phyloP scores from a whole-genome alignment of 2,329 filamentous ascomycete species.

The Alternaria rosae region DNA sequence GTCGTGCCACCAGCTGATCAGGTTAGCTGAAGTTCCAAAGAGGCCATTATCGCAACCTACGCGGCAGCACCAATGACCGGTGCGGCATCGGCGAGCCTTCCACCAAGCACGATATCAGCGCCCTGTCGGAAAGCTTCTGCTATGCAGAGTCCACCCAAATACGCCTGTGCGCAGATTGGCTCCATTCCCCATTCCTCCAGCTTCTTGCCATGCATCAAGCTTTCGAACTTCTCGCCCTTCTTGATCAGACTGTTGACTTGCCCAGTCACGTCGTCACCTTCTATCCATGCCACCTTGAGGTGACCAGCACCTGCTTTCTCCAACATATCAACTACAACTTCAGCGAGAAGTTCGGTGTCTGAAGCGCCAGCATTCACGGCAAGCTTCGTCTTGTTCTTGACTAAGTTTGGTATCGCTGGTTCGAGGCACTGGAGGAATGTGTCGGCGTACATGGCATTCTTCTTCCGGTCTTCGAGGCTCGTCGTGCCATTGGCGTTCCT shows the following conservation, averaged over 20 bases:
- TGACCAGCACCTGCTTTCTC: conserved; percentile 17
- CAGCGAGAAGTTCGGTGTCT: conserved; percentile 54
- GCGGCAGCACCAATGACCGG: conserved; percentile 58
- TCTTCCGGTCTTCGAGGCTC: conserved; percentile 49
- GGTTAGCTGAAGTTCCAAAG: conserved; percentile 27
- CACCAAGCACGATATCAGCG: conserved; percentile 43
- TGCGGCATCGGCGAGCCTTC: conserved; percentile 38
- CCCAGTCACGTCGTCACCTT: conserved; percentile 32
- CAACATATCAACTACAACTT: conserved; percentile 20
- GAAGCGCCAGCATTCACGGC: conserved; percentile 63
- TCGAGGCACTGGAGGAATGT: conserved; percentile 60
- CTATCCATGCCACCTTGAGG: conserved; percentile 32
- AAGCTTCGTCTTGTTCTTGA: conserved; percentile 49
- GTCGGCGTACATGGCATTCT: conserved; percentile 36
- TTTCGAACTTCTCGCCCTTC: conserved; percentile 49
- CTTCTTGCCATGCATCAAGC: conserved; percentile 48
- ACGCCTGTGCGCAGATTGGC: conserved; percentile 29
- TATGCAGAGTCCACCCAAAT: conserved; percentile 31
- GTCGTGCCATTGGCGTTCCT: conserved; percentile 39
- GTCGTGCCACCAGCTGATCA: conserved; percentile 59
- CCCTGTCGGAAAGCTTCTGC: conserved; percentile 35
- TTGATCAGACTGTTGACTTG: conserved; percentile 46
- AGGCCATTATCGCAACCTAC: conserved; percentile 29
- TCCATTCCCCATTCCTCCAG: conserved; percentile 45
- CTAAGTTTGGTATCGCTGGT: conserved; percentile 27